Base-by-base conservation (phyloP, 2,329 filamentous ascomycete genomes). In the Alternaria alternata region DNA sequence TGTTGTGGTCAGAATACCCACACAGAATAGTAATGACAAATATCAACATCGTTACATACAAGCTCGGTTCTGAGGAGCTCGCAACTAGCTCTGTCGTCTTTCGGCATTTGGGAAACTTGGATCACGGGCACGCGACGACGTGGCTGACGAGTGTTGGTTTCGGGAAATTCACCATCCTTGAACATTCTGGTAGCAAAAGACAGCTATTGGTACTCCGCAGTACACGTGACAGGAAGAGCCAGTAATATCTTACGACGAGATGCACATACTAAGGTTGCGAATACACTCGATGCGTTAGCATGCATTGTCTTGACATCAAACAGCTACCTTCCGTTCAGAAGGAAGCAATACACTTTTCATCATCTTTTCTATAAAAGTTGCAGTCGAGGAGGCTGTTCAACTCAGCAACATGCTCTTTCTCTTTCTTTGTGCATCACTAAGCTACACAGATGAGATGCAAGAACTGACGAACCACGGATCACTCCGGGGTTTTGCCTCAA, bases 21-120 rank as follows among this genome's bases (percentile, higher is more conserved):
- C 28, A 39, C 49, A 54, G 42, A 46, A 48, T 47, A 58, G 55
- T 48, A 53, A 58, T 58, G 55, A 58, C 51, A 47, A 41, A 48
- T 26, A 49, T 38, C 42, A 34, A 28, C 30, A 52, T 38, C 46
- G 30, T 26, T 38, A 44, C 3, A 22, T 11, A 16, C 7, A 38
- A 26, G 20, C 30, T 36, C 8, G 9, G 11, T 2, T 18, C 5
- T 7, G 30, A 14, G 42, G 8, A 7, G 16, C 30, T 34, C 22
- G 14, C 34, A 22, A 48, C 22, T 22, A 20, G 43, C 20, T 7
- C 11, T 18, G 36, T 48, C 42, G 24, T 41, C 32, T 51, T 32
- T 41, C 46, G n/a, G 46, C 32, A 59, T 18, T 26, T 16, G 32
- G 14, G 5, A 16, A 22, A 20, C 6, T 24, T 44, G 48, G 30